Evolutionary conservation across 805 yeast species (phyloP).

Genomic region (Candida nitratophila): DNA sequence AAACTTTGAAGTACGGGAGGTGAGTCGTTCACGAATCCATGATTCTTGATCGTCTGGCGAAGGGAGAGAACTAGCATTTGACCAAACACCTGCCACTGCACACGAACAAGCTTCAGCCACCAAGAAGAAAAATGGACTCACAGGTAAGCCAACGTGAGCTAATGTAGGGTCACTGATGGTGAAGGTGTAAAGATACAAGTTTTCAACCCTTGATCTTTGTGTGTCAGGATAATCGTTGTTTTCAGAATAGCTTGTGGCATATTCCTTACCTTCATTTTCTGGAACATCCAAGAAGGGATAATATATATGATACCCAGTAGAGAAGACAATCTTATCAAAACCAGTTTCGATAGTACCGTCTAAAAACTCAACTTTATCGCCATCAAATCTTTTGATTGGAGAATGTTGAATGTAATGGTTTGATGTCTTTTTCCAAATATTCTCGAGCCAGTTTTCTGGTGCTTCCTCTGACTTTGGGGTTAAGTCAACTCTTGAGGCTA

Average conservation of each 20-base stretch:
- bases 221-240: constrained; percentile 5
- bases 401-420: constrained; percentile 25
- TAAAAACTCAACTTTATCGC: constrained; percentile 21
- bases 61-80: constrained; percentile 34
- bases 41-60: constrained; percentile 4
- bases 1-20: no score
- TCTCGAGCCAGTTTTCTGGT: constrained; percentile 26
- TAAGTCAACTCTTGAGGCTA: constrained; percentile 4
- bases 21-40: no score
- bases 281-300: constrained; percentile 31
- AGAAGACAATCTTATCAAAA: constrained; percentile 35
- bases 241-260: constrained; percentile 2
- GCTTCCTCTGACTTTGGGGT: constrained; percentile 18
- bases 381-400: constrained; percentile 13
- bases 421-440: constrained; percentile 26
- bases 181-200: constrained; percentile 28
- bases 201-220: constrained; percentile 13
- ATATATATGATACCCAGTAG: constrained; percentile 46
- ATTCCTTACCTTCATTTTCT: constrained; percentile 9
- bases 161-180: constrained; percentile 35
- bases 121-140: constrained; percentile 39
- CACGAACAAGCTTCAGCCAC: constrained; percentile 44
- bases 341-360: constrained; percentile 24
- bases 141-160: constrained; percentile 31
- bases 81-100: constrained; percentile 51